These are phyloP conservation scores for Neostapfia colusana DNA, from an alignment of 176 grass and related monocot genomes.

Conservation along the genomic window DNA sequence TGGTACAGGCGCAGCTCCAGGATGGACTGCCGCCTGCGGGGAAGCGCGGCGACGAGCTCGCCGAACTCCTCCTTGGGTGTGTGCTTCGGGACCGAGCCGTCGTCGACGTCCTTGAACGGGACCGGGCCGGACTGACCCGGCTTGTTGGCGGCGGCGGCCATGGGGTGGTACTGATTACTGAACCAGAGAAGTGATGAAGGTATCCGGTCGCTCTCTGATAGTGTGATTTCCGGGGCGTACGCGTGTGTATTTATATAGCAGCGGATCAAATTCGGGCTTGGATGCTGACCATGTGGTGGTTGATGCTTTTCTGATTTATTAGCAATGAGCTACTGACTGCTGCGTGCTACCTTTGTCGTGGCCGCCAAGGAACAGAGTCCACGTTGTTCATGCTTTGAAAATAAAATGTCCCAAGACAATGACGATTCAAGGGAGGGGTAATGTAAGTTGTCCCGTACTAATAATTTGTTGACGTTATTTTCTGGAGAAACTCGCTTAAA, in stretches of 20 bases:
- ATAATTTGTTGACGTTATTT: too few relatives aligned
- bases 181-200: neutral
- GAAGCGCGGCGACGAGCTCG: conserved; percentile 30
- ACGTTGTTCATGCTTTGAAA: neutral
- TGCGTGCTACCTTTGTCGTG: neutral
- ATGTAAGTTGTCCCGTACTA: too few relatives aligned
- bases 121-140: neutral
- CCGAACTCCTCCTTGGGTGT: conserved; percentile 21
- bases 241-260: neutral
- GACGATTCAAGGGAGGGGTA: too few relatives aligned
- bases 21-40: neutral
- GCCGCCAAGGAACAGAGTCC: neutral
- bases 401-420: too few relatives aligned
- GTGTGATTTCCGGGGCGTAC: neutral
- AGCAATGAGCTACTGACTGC: neutral
- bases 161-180: neutral
- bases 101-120: conserved; percentile 34
- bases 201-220: neutral
- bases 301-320: neutral
- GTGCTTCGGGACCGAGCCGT: neutral
- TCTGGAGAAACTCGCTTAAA: too few relatives aligned
- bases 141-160: neutral
- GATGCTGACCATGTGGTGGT: neutral
- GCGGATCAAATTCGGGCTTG: neutral
- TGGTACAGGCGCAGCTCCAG: conserved; percentile 20